A percentile compares a stretch with the other conserved stretches of the same genome.
These are phyloP conservation scores for Amylocystis lapponica DNA, from an alignment of 768 basidiomycete species.

Conservation along the genomic window DNA sequence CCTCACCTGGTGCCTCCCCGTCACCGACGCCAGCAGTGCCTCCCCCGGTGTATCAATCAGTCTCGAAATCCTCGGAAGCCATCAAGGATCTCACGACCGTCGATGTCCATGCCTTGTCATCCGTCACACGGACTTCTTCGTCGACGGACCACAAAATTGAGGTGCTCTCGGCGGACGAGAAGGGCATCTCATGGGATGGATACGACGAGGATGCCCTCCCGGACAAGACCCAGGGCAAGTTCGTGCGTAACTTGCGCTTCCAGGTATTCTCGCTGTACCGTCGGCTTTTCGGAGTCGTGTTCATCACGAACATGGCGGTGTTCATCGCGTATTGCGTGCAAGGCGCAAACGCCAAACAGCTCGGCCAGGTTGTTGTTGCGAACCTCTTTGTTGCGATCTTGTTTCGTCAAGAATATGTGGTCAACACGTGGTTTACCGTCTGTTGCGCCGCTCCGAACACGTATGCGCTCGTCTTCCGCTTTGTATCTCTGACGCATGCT, in stretches of 20 bases:
- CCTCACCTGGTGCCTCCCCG: no score
- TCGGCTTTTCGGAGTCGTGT: slow-evolving; percentile 48
- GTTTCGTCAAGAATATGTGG: slow-evolving; percentile 47
- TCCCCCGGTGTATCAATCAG: background rate
- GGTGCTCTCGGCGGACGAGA: slow-evolving; percentile 20
- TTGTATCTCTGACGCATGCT: background rate
- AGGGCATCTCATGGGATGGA: slow-evolving; percentile 38
- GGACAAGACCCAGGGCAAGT: slow-evolving; percentile 42
- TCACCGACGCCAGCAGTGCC: background rate
- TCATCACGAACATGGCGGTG: slow-evolving; percentile 43
- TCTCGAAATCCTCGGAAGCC: background rate
- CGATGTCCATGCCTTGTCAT: background rate
- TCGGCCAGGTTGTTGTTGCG: slow-evolving; percentile 33
- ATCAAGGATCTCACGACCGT: background rate
- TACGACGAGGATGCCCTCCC: slow-evolving; percentile 47
- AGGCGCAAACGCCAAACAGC: slow-evolving; percentile 25
- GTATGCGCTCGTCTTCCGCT: slow-evolving; percentile 26
- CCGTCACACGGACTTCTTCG: slow-evolving; percentile 21
- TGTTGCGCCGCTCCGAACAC: slow-evolving; percentile 44
- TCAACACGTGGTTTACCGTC: slow-evolving; percentile 51
- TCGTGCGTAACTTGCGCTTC: slow-evolving; percentile 48
- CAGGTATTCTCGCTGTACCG: slow-evolving; percentile 51
- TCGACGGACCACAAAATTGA: slow-evolving; percentile 22
- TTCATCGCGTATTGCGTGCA: slow-evolving; percentile 33
- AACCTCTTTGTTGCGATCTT: slow-evolving; percentile 42